These are phyloP conservation scores for Xylariaceae sp. DNA, from an alignment of 2,329 filamentous ascomycete genomes.

Conservation along the genomic window DNA sequence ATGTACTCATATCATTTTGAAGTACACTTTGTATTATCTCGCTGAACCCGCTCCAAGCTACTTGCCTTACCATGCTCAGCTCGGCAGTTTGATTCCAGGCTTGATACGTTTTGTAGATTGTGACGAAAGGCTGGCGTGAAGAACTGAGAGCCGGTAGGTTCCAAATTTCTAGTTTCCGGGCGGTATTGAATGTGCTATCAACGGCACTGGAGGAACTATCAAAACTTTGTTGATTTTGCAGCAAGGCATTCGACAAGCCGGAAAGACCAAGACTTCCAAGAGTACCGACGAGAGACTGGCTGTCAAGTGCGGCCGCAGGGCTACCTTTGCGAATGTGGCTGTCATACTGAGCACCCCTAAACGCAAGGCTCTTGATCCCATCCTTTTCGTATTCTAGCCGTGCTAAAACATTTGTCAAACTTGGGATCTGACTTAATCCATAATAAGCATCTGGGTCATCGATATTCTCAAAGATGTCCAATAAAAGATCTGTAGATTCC, in stretches of 20 bases:
- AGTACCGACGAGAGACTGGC: slow-evolving; percentile 67
- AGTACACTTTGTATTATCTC: slow-evolving; percentile 57
- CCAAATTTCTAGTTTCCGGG: slow-evolving; percentile 84
- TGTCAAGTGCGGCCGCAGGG: slow-evolving; percentile 53
- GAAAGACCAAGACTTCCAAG: slow-evolving; percentile 78
- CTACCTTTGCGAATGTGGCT: slow-evolving; percentile 67
- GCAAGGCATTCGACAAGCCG: slow-evolving; percentile 76
- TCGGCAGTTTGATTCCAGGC: slow-evolving; percentile 65
- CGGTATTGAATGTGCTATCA: slow-evolving; percentile 73
- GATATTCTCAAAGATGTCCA: slow-evolving; percentile 83
- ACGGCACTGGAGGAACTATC: slow-evolving; percentile 56
- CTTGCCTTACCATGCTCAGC: slow-evolving; percentile 47
- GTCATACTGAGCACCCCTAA: slow-evolving; percentile 87
- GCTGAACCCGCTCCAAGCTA: slow-evolving; percentile 61
- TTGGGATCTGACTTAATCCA: slow-evolving; percentile 75
- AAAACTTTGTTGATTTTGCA: slow-evolving; percentile 61
- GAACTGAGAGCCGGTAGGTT: slow-evolving; percentile 71
- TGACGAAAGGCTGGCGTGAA: slow-evolving; percentile 60
- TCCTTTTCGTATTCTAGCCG: slow-evolving; percentile 87
- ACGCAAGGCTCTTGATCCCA: slow-evolving; percentile 80
- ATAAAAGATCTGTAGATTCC: slow-evolving; percentile 63
- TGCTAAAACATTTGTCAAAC: slow-evolving; percentile 70
- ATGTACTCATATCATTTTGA: slow-evolving; percentile 46
- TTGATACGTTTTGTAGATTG: slow-evolving; percentile 77
- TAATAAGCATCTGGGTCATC: slow-evolving; percentile 97